These are phyloP conservation scores for Apiotrichum laibachii DNA, from an alignment of 1,284 basidiomycete genomes.

Conservation along the genomic window DNA sequence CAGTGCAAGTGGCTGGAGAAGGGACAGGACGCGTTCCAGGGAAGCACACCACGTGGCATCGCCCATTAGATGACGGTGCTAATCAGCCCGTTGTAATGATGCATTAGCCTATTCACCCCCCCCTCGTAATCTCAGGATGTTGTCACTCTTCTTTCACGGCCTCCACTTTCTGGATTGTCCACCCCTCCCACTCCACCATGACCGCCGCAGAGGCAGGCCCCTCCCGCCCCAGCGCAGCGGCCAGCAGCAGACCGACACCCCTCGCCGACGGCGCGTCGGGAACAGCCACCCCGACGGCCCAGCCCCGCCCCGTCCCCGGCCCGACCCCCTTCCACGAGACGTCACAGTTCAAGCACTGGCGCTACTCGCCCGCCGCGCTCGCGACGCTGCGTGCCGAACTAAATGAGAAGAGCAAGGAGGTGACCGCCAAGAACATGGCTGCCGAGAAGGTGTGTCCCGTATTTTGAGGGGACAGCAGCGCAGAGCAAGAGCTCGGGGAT, in stretches of 20 bases:
- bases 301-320: slow-evolving; percentile 16
- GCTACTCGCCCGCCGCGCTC: slow-evolving; percentile 70
- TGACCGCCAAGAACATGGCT: slow-evolving; percentile 72
- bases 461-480: slow-evolving; percentile 9
- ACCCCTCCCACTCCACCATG: neutral
- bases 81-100: too few relatives aligned
- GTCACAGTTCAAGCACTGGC: slow-evolving; percentile 83
- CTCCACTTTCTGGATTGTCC: neutral
- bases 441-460: slow-evolving; percentile 64
- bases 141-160: neutral
- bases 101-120: too few relatives aligned
- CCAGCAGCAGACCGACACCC: neutral
- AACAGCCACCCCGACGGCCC: slow-evolving; percentile 1
- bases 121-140: too few relatives aligned
- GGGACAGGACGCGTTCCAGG: too few relatives aligned
- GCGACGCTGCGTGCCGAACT: slow-evolving; percentile 60
- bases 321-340: slow-evolving; percentile 68
- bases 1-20: neutral
- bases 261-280: neutral
- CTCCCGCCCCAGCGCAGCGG: neutral
- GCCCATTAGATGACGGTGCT: neutral
- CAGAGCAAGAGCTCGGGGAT: slow-evolving; percentile 8
- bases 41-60: neutral
- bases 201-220: slow-evolving; percentile 3
- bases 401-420: slow-evolving; percentile 70